Base-by-base conservation (phyloP, 208 protist species). In the Spongospora subterranea region DNA sequence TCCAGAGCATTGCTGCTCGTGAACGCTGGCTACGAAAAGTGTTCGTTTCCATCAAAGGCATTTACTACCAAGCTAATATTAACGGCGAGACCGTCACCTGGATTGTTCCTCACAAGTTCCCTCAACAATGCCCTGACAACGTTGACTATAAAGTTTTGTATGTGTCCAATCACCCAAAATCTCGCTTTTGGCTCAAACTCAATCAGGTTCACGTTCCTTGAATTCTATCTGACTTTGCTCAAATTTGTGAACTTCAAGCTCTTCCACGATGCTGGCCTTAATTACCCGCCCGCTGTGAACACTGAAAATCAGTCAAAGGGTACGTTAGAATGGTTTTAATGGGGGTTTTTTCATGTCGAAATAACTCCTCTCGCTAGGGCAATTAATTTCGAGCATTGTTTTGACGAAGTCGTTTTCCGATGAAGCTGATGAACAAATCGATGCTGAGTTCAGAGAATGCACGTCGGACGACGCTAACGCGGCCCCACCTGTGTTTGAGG, bases 21-120 rank as follows among this genome's bases (percentile, higher is more conserved):
- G 95, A 96, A 35, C 94, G 95, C 71, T 64, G 93, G 0, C 94
- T 99, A 0, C 95, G 94, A 39, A 98, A 98, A 92, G 95, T 94
- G 50, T 99, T 99, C 95, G 96, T 99, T 88, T 99, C 97, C 45
- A 97, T 99, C 93, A 99, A 99, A 93, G 98, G 96, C 43, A 97
- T 98, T 93, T 99, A 99, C 95, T 99, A 98, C 95, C 98, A 99
- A 93, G 98, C 97, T 0, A 91, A 97, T 43, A 91, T 91, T 40
- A 94, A 96, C 89, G 97, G 97, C 0, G 94, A 97, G 91, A 92
- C 95, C 39, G 93, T 99, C 64, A 98, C 97, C 35, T 99, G 98
- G 98, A 92, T 99, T 40, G 97, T 95, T 82, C 98, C 98, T 17
- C 97, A 99, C 95, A 93, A 97, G 92, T 99, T 99, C 95, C 94